Conservation (phyloP, 2,329 filamentous ascomycete genomes). For the Penicillium vulpinum region DNA sequence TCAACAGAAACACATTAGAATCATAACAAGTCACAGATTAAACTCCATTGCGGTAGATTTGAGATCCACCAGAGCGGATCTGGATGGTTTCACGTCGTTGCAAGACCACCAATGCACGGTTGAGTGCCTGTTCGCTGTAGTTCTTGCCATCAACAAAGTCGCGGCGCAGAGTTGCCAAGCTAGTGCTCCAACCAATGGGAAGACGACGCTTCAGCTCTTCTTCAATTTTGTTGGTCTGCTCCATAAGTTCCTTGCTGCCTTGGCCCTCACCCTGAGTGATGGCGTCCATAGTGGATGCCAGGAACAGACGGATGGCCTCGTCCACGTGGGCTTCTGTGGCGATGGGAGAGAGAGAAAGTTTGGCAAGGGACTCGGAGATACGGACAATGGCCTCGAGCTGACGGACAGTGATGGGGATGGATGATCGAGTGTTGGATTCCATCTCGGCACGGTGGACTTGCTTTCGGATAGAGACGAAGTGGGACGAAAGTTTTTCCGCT, state of each 20-base stretch:
- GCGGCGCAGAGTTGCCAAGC: conserved; percentile 76
- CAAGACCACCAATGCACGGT: conserved; percentile 79
- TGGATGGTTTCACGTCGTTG: conserved; percentile 76
- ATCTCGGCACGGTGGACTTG: conserved; percentile 91
- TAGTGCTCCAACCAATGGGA: conserved; percentile 95
- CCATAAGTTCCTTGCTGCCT: conserved; percentile 83
- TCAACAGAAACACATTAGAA: conserved; percentile 21
- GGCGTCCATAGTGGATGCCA: conserved; percentile 96
- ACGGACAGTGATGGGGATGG: conserved; percentile 95
- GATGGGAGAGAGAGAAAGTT: conserved; percentile 79
- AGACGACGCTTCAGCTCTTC: conserved; percentile 82
- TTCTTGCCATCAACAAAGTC: conserved; percentile 93
- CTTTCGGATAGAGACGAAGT: conserved; percentile 93
- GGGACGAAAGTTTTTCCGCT: conserved; percentile 91
- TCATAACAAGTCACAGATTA: conserved; percentile 27
- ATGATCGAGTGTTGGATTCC: conserved; percentile 84
- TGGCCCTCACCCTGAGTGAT: conserved; percentile 85
- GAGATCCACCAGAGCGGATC: conserved; percentile 51
- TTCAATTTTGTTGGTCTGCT: conserved; percentile 84
- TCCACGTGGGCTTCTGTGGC: conserved; percentile 92
- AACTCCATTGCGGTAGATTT: conserved; percentile 50
- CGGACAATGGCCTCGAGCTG: conserved; percentile 96
- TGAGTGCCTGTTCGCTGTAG: conserved; percentile 83
- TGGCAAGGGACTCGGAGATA: conserved; percentile 93
- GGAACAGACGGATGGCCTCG: conserved; percentile 93